phyloP scores from a whole-genome alignment of 1,139 yeast genomes.

The Hansenula sp. region DNA sequence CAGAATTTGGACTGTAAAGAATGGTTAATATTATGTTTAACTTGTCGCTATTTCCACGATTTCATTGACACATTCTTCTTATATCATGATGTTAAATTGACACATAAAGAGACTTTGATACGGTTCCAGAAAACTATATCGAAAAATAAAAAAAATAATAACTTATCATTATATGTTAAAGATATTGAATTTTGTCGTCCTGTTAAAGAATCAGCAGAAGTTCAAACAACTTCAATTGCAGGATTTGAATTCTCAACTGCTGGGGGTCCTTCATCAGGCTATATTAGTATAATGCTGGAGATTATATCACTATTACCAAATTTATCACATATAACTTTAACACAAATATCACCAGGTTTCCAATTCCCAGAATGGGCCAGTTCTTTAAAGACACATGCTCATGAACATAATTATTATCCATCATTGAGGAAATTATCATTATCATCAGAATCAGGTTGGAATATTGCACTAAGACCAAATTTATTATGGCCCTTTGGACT shows the following conservation, averaged over 20 bases:
- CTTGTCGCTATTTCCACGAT: conserved; percentile 34
- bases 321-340: conserved; percentile 28
- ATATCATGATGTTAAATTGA: conserved; percentile 31
- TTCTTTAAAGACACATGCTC: conserved; percentile 20
- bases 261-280: conserved; percentile 16
- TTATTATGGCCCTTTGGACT: conserved; percentile 38
- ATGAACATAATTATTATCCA: conserved; percentile 23
- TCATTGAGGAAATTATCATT: conserved; percentile 20
- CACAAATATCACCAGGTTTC: conserved; percentile 49
- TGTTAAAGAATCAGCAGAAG: conserved; percentile 22
- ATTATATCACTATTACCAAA: conserved; percentile 33
- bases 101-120: conserved; percentile 7
- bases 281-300: conserved; percentile 33
- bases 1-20: conserved; percentile 22
- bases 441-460: conserved; percentile 46
- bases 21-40: conserved; percentile 29
- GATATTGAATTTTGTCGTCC: conserved; percentile 31
- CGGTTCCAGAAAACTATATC: conserved; percentile 20
- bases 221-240: conserved; percentile 18
- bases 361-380: conserved; percentile 38
- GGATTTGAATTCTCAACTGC: conserved; percentile 11
- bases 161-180: conserved; percentile 17
- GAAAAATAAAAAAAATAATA: conserved; percentile 19
- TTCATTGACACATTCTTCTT: conserved; percentile 35
- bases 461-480: conserved; percentile 39